Evolutionary conservation across 169 alveolate genomes (phyloP).

Genomic region (Cryptosporidium viatorum): DNA sequence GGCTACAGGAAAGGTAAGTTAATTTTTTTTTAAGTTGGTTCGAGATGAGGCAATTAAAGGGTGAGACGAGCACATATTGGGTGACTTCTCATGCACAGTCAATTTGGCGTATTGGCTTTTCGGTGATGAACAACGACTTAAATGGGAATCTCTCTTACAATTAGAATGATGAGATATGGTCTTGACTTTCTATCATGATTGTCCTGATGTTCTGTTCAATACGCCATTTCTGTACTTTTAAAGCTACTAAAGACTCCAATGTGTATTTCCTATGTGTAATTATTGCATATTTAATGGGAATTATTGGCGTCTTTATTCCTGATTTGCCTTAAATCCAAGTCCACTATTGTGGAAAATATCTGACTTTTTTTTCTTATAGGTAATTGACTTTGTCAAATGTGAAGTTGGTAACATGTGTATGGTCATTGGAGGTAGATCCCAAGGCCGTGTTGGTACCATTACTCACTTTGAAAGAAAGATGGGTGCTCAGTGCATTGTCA

Average conservation of each 20-base stretch:
- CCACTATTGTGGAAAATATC: not conserved
- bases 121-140: conserved; percentile 61
- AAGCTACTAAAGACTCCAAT: not conserved
- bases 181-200: conserved; percentile 45
- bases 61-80: not conserved
- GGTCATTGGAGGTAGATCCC: conserved; percentile 98
- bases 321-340: not conserved
- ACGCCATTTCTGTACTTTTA: not conserved
- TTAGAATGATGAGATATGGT: conserved; percentile 42
- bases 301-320: not conserved
- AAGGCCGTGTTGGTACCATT: conserved; percentile 98
- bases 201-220: conserved; percentile 43
- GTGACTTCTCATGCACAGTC: not conserved
- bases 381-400: conserved; percentile 92
- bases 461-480: conserved; percentile 95
- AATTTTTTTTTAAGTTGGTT: not conserved
- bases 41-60: not conserved
- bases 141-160: conserved; percentile 76
- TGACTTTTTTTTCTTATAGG: conserved; percentile 45
- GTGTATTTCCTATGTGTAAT: not conserved
- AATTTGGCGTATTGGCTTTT: conserved; percentile 17
- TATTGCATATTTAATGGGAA: not conserved
- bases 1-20: conserved; percentile 92
- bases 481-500: conserved; percentile 85
- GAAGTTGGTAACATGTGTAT: conserved; percentile 94